Evolutionary conservation across 2,329 filamentous ascomycete genomes (phyloP).

Genomic region (Myriosclerotinia scirpicola): DNA sequence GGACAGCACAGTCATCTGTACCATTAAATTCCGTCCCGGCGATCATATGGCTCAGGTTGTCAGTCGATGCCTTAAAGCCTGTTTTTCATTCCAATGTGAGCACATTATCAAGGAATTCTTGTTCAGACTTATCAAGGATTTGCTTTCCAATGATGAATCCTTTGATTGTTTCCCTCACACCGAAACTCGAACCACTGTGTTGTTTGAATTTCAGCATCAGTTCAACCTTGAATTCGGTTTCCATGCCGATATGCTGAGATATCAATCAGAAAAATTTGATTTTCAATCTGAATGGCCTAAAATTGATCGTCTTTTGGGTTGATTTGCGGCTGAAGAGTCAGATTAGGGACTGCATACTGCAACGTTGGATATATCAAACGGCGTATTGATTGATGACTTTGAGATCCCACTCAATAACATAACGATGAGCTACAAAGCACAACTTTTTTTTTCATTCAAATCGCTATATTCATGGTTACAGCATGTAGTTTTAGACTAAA

Average conservation of each 20-base stretch:
- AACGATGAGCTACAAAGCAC: not conserved
- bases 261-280: conserved; percentile 8
- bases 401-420: not conserved
- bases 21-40: conserved; percentile 26
- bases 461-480: conserved; percentile 4
- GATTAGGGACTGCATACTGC: not conserved
- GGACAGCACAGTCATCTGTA: conserved; percentile 32
- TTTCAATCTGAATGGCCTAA: conserved; percentile 18
- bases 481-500: not conserved
- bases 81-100: conserved; percentile 24
- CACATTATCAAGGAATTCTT: conserved; percentile 29
- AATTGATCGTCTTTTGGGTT: not conserved
- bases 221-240: conserved; percentile 34
- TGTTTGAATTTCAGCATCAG: conserved; percentile 32
- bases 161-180: conserved; percentile 26
- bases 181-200: conserved; percentile 24
- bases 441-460: no score
- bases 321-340: not conserved
- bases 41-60: conserved; percentile 27
- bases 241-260: conserved; percentile 19
- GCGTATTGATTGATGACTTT: conserved; percentile 11
- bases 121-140: conserved; percentile 31
- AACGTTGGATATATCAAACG: conserved; percentile 15
- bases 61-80: conserved; percentile 31
- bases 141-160: conserved; percentile 26